Evolutionary conservation across 148 eudicot species (phyloP).

Genomic region (Selenicereus undatus): DNA sequence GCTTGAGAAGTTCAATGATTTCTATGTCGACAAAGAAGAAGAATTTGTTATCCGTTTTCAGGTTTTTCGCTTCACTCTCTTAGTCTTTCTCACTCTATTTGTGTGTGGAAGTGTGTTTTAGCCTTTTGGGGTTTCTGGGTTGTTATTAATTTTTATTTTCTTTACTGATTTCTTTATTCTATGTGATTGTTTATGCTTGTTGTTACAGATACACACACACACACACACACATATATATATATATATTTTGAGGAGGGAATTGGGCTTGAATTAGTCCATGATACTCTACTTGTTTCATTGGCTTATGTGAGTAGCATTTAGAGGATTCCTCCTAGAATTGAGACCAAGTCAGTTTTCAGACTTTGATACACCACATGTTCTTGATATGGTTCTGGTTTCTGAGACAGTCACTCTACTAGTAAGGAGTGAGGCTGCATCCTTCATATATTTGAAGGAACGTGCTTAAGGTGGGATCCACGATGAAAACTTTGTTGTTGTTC

Average conservation of each 20-base stretch:
- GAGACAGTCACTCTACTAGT: no score
- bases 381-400: not conserved
- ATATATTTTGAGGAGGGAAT: not conserved
- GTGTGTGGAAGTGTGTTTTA: not conserved
- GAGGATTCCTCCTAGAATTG: not conserved
- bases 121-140: not conserved
- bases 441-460: no score
- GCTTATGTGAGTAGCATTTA: conserved; percentile 8
- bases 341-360: not conserved
- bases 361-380: not conserved
- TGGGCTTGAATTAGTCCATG: not conserved
- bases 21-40: conserved; percentile 91
- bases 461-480: not conserved
- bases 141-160: not conserved
- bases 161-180: conserved; percentile 11
- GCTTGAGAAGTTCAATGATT: conserved; percentile 92
- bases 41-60: conserved; percentile 81
- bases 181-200: not conserved
- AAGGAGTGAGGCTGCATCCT: no score
- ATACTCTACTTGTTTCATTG: not conserved
- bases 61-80: conserved; percentile 26
- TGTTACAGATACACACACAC: not conserved
- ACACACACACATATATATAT: no score
- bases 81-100: conserved; percentile 9
- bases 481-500: no score